Base-by-base conservation (phyloP, 108 stramenopile species). In the Cyclotella atomus region DNA sequence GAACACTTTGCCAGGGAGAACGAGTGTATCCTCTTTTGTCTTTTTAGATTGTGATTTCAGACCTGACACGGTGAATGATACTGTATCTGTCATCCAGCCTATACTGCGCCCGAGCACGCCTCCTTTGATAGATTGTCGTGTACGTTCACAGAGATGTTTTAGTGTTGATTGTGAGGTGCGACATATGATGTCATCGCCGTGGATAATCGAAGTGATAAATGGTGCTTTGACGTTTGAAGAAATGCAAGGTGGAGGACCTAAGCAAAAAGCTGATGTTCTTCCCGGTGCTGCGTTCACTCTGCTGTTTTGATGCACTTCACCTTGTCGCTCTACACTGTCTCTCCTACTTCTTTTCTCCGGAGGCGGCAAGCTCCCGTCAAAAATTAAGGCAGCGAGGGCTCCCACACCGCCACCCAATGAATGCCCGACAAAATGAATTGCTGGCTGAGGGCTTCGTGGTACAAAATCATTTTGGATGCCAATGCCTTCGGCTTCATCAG, bases 151-250 rank as follows among this genome's bases (percentile, higher is more conserved):
- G 8, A 95, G 75, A 45, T 83, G 73, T 30, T 82, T 46, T 14
- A 95, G 60, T 30, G 81, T 84, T 8, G 70, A 80, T 3, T 79
- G 69, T 28, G 89, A 85, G 6, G 82, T 80, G 8, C 95, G 83
- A 62, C 87, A 84, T 12, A 95, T 76, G 62, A 91, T 59, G 59
- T 95, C 95, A 75, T 95, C 95, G 7, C 95, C 95, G 38, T 86
- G 87, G 21, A 93, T 84, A 24, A 95, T 76, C 1, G 84, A 88
- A 17, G 81, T 90, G 29, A 91, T 79, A 54, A 88, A 91, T 10
- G 77, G 87, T 15, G 90, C 78, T 32, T 83, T 69, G 3, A 95
- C 71, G 70, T 92, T 92, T 49, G 83, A 44, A 14, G 91, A 91
- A 14, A 95, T 32, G 41, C 88, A 91, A 0, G 94, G 94, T 24